Percentiles rank a stretch among this genome's conserved stretches.
phyloP scores from a whole-genome alignment of 2,329 filamentous ascomycete genomes.

The Hymenoscyphus infarciens region DNA sequence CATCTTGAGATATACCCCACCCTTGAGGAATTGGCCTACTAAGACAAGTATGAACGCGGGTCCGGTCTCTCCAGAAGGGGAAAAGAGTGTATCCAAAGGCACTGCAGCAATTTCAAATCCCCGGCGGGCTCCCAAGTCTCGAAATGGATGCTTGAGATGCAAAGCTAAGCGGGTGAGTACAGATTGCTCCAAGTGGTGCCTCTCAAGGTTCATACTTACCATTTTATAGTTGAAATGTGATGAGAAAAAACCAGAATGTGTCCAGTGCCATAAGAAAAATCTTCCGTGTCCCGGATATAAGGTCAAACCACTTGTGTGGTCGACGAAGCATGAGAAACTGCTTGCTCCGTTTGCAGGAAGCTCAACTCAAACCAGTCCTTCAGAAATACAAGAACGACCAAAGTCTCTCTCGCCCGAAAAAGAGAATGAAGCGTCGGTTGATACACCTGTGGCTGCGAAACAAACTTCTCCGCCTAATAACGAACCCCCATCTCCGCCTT shows the following conservation, averaged over 20 bases:
- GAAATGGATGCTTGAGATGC: slow-evolving; percentile 31
- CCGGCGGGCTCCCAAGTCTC: slow-evolving; percentile 29
- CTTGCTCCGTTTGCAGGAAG: slow-evolving; percentile 10
- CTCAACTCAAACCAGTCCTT: neutral
- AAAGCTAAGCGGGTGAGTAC: slow-evolving; percentile 30
- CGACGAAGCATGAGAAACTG: slow-evolving; percentile 34
- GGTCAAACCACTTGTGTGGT: slow-evolving; percentile 29
- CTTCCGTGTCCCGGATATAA: slow-evolving; percentile 30
- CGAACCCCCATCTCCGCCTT: neutral
- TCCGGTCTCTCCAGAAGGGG: neutral
- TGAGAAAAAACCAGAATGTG: slow-evolving; percentile 31
- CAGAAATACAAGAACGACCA: neutral
- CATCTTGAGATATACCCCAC: neutral
- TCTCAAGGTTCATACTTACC: slow-evolving; percentile 8
- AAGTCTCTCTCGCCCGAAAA: neutral
- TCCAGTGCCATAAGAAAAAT: slow-evolving; percentile 28
- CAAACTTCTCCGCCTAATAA: neutral
- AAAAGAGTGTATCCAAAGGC: neutral
- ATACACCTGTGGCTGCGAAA: neutral
- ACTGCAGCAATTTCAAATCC: slow-evolving; percentile 19
- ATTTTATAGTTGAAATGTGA: slow-evolving; percentile 31
- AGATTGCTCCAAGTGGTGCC: neutral
- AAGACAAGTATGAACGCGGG: neutral
- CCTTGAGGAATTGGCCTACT: neutral
- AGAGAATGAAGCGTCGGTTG: neutral